phyloP scores from a whole-genome alignment of 805 yeast species.

The Candida arabinofermentans region DNA sequence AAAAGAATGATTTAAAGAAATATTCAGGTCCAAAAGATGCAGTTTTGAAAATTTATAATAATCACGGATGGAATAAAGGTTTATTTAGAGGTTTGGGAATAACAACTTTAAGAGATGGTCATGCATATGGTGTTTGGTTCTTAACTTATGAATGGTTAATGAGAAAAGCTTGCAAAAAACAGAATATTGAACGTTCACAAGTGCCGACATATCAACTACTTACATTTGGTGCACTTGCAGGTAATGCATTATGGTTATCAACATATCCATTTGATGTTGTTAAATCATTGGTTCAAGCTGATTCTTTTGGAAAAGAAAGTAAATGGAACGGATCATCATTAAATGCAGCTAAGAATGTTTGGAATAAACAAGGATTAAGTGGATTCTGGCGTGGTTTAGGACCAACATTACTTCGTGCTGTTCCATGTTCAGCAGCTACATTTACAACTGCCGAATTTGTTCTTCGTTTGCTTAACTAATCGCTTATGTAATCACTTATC shows the following conservation, averaged over 20 bases:
- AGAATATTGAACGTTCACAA: constrained; percentile 39
- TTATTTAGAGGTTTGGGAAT: constrained; percentile 52
- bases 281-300: constrained; percentile 51
- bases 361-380: constrained; percentile 37
- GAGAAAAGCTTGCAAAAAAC: constrained; percentile 31
- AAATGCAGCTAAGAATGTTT: constrained; percentile 37
- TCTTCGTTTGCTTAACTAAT: constrained; percentile 47
- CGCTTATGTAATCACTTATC: neutral
- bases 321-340: constrained; percentile 39
- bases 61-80: constrained; percentile 42
- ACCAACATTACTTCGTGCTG: constrained; percentile 57
- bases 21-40: constrained; percentile 43
- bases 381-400: constrained; percentile 64
- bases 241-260: constrained; percentile 61
- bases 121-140: constrained; percentile 76
- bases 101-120: constrained; percentile 57
- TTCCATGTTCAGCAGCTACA: constrained; percentile 70
- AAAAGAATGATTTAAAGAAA: constrained; percentile 32
- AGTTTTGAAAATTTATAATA: constrained; percentile 37
- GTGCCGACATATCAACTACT: constrained; percentile 54
- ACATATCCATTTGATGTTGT: constrained; percentile 53
- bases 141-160: constrained; percentile 58
- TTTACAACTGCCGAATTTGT: constrained; percentile 75
- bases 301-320: constrained; percentile 40
- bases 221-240: constrained; percentile 59